Percentiles rank a stretch among this genome's conserved stretches.
Evolutionary conservation across 2,329 filamentous ascomycete genomes (phyloP).

Genomic region (Cladophialophora chaetospira): DNA sequence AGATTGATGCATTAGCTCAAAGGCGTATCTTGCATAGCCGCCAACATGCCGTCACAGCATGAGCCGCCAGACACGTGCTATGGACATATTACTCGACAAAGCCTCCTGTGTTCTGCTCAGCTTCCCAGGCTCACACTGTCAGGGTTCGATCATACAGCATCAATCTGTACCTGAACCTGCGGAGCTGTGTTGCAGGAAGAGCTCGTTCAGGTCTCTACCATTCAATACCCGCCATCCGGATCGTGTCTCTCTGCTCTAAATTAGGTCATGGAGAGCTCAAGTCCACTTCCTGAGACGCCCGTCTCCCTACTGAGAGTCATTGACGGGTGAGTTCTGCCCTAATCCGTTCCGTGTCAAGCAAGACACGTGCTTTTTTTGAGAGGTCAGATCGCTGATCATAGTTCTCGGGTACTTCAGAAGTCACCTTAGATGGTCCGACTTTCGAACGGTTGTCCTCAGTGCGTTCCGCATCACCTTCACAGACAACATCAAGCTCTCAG

Average conservation of each 20-base stretch:
- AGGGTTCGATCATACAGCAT: neutral
- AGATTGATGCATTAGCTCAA: constrained; percentile 4
- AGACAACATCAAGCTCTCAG: constrained; percentile 17
- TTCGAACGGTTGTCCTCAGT: constrained; percentile 27
- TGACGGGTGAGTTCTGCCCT: no score
- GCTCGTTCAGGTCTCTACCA: neutral
- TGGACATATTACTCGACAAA: constrained; percentile 15
- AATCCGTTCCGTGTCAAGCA: no score
- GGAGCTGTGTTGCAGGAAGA: neutral
- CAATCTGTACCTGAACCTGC: neutral
- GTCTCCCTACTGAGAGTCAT: constrained; percentile 27
- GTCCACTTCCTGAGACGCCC: constrained; percentile 13
- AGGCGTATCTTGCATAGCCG: constrained; percentile 11
- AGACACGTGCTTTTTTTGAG: no score
- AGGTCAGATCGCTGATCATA: no score
- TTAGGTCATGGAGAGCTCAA: constrained; percentile 13
- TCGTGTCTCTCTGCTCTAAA: neutral
- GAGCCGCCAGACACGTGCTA: constrained; percentile 10
- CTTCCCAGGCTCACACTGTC: neutral
- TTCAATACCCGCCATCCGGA: neutral
- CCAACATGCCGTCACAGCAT: constrained; percentile 7
- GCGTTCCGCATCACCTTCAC: constrained; percentile 26
- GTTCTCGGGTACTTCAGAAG: no score
- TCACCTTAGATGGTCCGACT: constrained; percentile 31
- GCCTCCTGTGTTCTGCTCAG: constrained; percentile 9